These are phyloP conservation scores for Logfia minima DNA, from an alignment of 129 eudicot species.

Conservation along the genomic window DNA sequence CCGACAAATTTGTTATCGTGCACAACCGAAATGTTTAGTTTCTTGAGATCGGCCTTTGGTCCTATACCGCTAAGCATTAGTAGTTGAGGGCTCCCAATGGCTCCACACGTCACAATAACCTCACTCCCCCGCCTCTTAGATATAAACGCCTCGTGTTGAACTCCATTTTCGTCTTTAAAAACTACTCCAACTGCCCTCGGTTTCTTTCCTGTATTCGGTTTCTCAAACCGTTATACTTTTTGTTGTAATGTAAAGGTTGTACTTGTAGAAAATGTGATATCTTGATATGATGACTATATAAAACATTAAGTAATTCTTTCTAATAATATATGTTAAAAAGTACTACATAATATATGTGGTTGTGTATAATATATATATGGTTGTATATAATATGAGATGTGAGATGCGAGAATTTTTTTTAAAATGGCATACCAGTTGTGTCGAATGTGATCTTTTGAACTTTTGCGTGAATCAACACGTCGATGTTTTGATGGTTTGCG, in stretches of 20 bases:
- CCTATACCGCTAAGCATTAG: slow-evolving; percentile 92
- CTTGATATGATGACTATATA: too few relatives aligned
- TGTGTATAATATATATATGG: too few relatives aligned
- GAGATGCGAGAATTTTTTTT: too few relatives aligned
- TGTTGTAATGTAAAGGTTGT: background rate
- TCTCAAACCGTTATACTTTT: background rate
- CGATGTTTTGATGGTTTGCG: slow-evolving; percentile 58
- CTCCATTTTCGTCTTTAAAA: slow-evolving; percentile 81
- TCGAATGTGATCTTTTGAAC: slow-evolving; percentile 72
- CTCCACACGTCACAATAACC: slow-evolving; percentile 72
- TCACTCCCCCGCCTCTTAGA: slow-evolving; percentile 62
- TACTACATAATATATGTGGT: too few relatives aligned
- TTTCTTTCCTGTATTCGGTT: slow-evolving; percentile 44
- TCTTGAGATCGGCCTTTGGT: slow-evolving; percentile 65
- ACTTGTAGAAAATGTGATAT: background rate
- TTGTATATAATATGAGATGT: too few relatives aligned
- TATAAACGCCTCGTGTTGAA: slow-evolving; percentile 54
- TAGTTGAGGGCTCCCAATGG: slow-evolving; percentile 95
- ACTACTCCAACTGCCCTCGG: slow-evolving; percentile 80
- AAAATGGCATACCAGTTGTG: slow-evolving; percentile 39
- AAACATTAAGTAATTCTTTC: too few relatives aligned
- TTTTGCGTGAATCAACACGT: slow-evolving; percentile 67
- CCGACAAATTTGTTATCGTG: slow-evolving; percentile 71
- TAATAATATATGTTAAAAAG: too few relatives aligned
- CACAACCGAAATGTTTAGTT: slow-evolving; percentile 63